phyloP scores from a whole-genome alignment of 2,329 filamentous ascomycete species.

The Cordyceps javanica region DNA sequence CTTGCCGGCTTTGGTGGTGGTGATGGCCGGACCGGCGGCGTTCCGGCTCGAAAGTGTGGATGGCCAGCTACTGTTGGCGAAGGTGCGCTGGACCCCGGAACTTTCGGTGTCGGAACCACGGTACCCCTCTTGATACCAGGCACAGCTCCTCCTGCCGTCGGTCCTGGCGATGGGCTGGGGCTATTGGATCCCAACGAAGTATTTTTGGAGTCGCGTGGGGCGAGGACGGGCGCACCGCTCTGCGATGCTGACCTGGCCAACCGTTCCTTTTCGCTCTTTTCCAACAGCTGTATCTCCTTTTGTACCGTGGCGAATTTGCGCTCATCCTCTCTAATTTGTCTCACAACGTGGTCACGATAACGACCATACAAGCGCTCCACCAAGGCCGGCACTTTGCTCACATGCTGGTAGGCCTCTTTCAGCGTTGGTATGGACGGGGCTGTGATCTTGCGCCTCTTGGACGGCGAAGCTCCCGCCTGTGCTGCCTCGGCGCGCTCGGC shows the following conservation, averaged over 20 bases:
- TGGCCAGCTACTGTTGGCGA: conserved; percentile 24
- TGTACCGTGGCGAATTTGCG: conserved; percentile 56
- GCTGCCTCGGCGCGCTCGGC: conserved; percentile 30
- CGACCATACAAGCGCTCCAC: conserved; percentile 68
- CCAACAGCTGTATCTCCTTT: conserved; percentile 62
- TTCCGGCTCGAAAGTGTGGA: conserved; percentile 22
- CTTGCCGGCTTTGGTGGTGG: conserved; percentile 26
- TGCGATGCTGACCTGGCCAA: conserved; percentile 31
- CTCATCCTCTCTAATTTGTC: conserved; percentile 70
- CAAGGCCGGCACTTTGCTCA: conserved; percentile 62
- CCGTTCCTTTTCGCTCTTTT: conserved; percentile 40
- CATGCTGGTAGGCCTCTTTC: conserved; percentile 59
- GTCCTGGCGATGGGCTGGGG: conserved; percentile 19
- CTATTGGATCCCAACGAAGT: conserved; percentile 19
- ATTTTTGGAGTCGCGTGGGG: conserved; percentile 28
- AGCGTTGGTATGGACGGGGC: conserved; percentile 58
- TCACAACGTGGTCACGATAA: conserved; percentile 65
- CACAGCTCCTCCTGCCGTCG: conserved; percentile 17
- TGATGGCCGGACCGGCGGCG: conserved; percentile 24
- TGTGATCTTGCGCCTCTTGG: conserved; percentile 69
- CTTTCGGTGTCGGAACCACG: conserved; percentile 31
- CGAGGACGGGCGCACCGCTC: conserved; percentile 25
- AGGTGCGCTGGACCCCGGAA: conserved; percentile 17
- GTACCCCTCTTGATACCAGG: conserved; percentile 22
- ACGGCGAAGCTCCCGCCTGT: conserved; percentile 38